phyloP scores from a whole-genome alignment of 345 rosid species.

The Fremontodendron californicum region DNA sequence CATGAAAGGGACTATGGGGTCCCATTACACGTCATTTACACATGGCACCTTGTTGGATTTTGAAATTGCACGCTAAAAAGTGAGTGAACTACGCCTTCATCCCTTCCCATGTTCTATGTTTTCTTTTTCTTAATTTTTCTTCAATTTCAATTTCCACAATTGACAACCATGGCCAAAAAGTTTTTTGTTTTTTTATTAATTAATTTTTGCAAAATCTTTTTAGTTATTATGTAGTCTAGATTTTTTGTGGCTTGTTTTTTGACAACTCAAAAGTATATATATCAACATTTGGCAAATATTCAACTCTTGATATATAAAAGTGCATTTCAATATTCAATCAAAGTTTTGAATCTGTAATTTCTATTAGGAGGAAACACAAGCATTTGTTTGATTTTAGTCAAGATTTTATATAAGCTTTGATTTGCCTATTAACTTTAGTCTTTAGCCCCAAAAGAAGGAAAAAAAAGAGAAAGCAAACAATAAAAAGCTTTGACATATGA shows the following conservation, averaged over 20 bases:
- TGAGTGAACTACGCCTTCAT: neutral
- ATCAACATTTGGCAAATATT: neutral
- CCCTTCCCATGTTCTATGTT: neutral
- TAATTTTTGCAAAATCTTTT: too few species aligned
- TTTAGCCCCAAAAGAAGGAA: neutral
- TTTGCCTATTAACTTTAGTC: too few species aligned
- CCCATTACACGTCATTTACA: slow-evolving; percentile 14
- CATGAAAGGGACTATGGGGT: neutral
- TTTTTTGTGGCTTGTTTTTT: too few species aligned
- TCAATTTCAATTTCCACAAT: neutral
- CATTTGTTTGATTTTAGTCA: neutral
- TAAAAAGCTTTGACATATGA: neutral
- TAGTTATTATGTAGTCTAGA: too few species aligned
- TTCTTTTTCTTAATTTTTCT: neutral
- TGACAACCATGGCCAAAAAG: neutral
- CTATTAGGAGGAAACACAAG: neutral
- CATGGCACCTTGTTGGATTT: slow-evolving; percentile 17
- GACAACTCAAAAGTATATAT: too few species aligned
- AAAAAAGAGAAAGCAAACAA: neutral
- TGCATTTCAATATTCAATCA: neutral
- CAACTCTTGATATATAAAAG: neutral
- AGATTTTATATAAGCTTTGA: neutral
- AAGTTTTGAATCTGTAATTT: neutral
- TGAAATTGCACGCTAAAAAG: slow-evolving; percentile 32
- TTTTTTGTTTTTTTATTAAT: too few species aligned